Conservation (phyloP, 1,284 basidiomycete genomes). For the Moniliophthora roreri region DNA sequence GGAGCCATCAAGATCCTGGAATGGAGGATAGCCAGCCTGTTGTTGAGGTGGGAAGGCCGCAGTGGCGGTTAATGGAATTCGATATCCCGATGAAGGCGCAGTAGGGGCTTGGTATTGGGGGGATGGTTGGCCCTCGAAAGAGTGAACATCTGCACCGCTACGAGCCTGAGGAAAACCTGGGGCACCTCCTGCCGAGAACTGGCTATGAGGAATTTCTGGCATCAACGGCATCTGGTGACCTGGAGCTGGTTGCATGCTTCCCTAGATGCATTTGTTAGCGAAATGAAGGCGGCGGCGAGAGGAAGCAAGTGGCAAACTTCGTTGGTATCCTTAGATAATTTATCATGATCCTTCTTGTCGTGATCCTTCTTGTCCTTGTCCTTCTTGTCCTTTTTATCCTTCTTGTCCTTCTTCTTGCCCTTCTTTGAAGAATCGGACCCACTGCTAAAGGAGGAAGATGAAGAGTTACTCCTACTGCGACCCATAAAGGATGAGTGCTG, state of each 20-base stretch:
- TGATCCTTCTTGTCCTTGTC: conserved; percentile 2
- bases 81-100: conserved; percentile 58
- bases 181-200: neutral
- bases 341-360: neutral
- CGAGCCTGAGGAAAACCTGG: neutral
- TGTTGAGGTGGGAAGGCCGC: conserved; percentile 44
- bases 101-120: neutral
- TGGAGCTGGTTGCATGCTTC: neutral
- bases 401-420: conserved; percentile 3
- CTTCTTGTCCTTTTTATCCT: conserved; percentile 8
- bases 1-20: conserved; percentile 52
- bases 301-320: neutral
- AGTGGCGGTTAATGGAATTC: conserved; percentile 50
- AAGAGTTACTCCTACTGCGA: conserved; percentile 8
- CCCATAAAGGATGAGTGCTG: neutral
- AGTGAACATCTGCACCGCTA: neutral
- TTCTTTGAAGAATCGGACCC: conserved; percentile 7
- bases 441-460: conserved; percentile 3
- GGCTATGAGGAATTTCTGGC: neutral
- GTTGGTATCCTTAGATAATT: neutral
- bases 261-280: no score
- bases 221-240: conserved; percentile 6
- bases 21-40: conserved; percentile 46
- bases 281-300: neutral
- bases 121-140: neutral